These are phyloP conservation scores for Hibiscus mutabilis DNA, from an alignment of 345 rosid genomes.

Conservation along the genomic window DNA sequence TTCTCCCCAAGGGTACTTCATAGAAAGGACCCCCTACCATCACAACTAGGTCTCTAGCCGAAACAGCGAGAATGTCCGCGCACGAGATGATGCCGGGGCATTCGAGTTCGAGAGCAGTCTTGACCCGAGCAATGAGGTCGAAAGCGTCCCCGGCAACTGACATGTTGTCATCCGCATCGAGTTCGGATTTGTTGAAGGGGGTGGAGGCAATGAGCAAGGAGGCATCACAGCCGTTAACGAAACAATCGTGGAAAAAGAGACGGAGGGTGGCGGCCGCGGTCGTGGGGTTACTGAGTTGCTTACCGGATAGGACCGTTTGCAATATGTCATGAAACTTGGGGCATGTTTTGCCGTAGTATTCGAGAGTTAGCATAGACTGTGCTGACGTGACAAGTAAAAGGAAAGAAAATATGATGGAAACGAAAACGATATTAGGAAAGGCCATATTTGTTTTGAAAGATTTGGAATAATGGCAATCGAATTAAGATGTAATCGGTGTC, in stretches of 20 bases:
- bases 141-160: slow-evolving; percentile 75
- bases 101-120: slow-evolving; percentile 60
- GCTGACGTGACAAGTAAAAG: background rate
- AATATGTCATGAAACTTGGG: slow-evolving; percentile 44
- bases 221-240: slow-evolving; percentile 69
- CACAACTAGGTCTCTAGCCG: slow-evolving; percentile 50
- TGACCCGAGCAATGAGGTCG: slow-evolving; percentile 47
- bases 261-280: slow-evolving; percentile 72
- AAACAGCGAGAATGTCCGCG: slow-evolving; percentile 56
- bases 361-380: slow-evolving; percentile 16
- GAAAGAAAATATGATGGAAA: background rate
- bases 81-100: slow-evolving; percentile 67
- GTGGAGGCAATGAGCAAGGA: slow-evolving; percentile 58
- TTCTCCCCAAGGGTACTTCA: slow-evolving; percentile 42
- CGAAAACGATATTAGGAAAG: background rate
- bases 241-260: slow-evolving; percentile 67
- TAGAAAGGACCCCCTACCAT: slow-evolving; percentile 68
- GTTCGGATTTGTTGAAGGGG: slow-evolving; percentile 52
- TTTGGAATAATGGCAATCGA: background rate
- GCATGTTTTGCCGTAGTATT: slow-evolving; percentile 52
- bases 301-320: slow-evolving; percentile 28
- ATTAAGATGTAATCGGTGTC: background rate
- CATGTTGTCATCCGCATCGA: slow-evolving; percentile 43
- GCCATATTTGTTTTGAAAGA: slow-evolving; percentile 2
- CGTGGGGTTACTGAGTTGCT: slow-evolving; percentile 49